A percentile compares a stretch with the other conserved stretches of the same genome.
These are phyloP conservation scores for Rhodamnia rubescens DNA, from an alignment of 345 rosid genomes.

Conservation along the genomic window DNA sequence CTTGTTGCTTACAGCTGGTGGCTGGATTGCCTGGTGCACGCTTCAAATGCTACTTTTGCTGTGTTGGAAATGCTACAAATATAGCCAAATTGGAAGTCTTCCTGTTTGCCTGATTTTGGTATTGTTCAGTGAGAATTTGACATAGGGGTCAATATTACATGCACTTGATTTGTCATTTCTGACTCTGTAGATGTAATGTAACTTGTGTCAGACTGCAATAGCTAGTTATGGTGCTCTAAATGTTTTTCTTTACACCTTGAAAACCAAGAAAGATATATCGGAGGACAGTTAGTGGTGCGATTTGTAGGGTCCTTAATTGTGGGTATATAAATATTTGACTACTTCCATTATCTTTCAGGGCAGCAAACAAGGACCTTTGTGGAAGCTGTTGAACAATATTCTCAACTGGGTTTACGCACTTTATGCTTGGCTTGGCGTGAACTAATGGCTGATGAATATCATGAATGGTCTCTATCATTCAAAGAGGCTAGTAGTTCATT, in stretches of 20 bases:
- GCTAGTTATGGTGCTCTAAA: not conserved
- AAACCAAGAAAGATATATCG: not conserved
- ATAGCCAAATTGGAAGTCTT: not conserved
- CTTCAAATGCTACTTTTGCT: not conserved
- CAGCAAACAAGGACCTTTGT: constrained; percentile 70
- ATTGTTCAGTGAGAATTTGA: not conserved
- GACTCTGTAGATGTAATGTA: not conserved
- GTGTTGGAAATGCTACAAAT: not conserved
- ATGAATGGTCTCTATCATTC: constrained; percentile 78
- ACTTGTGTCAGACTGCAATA: not conserved
- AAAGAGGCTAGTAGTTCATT: constrained; percentile 90
- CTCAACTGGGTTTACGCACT: constrained; percentile 87
- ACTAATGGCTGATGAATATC: constrained; percentile 69
- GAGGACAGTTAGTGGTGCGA: not conserved
- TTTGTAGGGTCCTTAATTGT: not conserved
- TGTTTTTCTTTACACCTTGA: not conserved
- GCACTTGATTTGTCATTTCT: not conserved
- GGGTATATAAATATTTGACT: not conserved
- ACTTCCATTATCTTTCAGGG: constrained; percentile 33
- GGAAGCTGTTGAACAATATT: constrained; percentile 91
- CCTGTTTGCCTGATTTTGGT: not conserved
- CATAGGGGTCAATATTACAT: not conserved
- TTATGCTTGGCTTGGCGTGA: constrained; percentile 97
- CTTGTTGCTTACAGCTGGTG: not conserved
- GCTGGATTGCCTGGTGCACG: not conserved